These are phyloP conservation scores for Citrullus amarus DNA, from an alignment of 306 rosid species.

Conservation along the genomic window DNA sequence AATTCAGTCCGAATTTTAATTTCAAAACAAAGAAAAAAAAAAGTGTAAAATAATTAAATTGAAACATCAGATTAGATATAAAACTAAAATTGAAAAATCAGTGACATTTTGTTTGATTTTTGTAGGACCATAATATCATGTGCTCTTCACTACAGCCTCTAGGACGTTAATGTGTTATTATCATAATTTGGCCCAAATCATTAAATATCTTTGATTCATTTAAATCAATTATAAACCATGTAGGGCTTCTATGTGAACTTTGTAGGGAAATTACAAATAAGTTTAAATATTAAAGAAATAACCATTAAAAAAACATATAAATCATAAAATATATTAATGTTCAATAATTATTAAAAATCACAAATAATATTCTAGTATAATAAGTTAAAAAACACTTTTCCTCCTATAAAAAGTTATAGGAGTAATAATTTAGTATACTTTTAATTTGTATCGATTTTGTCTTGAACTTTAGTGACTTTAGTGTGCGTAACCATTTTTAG, in stretches of 20 bases:
- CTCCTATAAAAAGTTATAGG: no score
- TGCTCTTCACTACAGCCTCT: not conserved
- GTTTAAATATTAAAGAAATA: slow-evolving; percentile 11
- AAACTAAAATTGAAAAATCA: not conserved
- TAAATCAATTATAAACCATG: not conserved
- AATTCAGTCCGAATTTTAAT: not conserved
- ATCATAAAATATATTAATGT: not conserved
- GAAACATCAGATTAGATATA: not conserved
- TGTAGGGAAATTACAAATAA: not conserved
- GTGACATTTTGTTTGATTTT: not conserved
- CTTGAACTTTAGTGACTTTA: no score
- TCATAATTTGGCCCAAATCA: not conserved
- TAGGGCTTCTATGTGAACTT: not conserved
- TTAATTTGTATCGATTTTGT: no score
- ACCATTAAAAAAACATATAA: no score
- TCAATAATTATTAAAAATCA: not conserved
- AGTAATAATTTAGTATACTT: no score
- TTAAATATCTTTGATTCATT: not conserved
- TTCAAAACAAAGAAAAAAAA: not conserved
- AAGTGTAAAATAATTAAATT: not conserved
- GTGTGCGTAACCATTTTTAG: no score
- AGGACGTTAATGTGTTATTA: not conserved
- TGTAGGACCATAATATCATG: not conserved
- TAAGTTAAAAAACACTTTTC: no score
- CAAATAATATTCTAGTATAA: not conserved